A percentile compares a stretch with the other conserved stretches of the same genome.
Conservation (phyloP, 352 stramenopile species). For the Phytophthora citrophthora region DNA sequence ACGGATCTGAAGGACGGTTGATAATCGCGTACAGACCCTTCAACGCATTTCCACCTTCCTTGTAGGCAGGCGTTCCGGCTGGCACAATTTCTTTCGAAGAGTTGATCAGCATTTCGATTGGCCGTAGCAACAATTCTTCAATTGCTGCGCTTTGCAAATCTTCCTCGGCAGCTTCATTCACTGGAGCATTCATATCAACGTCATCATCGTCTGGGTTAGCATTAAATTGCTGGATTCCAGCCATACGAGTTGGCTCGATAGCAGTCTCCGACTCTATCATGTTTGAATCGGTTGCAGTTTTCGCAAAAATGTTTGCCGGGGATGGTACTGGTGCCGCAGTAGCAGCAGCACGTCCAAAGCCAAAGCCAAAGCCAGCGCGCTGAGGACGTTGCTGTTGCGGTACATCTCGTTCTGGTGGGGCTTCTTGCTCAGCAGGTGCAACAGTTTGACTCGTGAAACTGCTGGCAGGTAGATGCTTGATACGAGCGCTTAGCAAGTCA, state of each 20-base stretch:
- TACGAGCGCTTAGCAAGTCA: slow-evolving; percentile 72
- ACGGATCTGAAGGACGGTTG: slow-evolving; percentile 57
- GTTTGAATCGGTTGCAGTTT: slow-evolving; percentile 5
- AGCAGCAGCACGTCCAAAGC: slow-evolving; percentile 31
- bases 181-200: slow-evolving; percentile 56
- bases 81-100: slow-evolving; percentile 67
- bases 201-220: slow-evolving; percentile 49
- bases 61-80: slow-evolving; percentile 56
- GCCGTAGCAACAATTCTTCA: slow-evolving; percentile 65
- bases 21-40: slow-evolving; percentile 85
- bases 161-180: slow-evolving; percentile 21
- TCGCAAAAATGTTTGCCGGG: slow-evolving; percentile 4
- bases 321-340: slow-evolving; percentile 1
- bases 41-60: slow-evolving; percentile 73
- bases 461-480: slow-evolving; percentile 75
- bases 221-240: slow-evolving; percentile 43
- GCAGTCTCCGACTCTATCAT: neutral
- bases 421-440: slow-evolving; percentile 14
- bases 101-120: slow-evolving; percentile 74
- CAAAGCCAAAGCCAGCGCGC: slow-evolving; percentile 40
- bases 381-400: slow-evolving; percentile 25
- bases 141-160: slow-evolving; percentile 29
- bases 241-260: slow-evolving; percentile 32
- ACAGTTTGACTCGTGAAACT: slow-evolving; percentile 33
- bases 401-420: slow-evolving; percentile 11